Percentiles rank a stretch among this genome's conserved stretches.
These are phyloP conservation scores for Xylaria nigripes DNA, from an alignment of 495 filamentous ascomycete species.

Conservation along the genomic window DNA sequence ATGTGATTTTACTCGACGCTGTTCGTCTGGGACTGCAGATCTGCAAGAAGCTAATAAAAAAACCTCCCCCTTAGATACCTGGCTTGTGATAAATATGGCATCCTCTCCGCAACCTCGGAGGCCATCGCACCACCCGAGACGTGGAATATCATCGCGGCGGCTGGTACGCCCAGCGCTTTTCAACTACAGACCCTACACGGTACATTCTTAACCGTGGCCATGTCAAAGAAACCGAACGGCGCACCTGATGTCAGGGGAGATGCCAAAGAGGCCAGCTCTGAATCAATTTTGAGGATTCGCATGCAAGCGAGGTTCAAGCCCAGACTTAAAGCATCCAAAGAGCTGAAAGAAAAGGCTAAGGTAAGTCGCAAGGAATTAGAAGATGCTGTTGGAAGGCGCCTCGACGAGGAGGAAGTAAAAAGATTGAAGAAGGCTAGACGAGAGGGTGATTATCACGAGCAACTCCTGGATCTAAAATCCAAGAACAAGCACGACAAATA, in stretches of 20 bases:
- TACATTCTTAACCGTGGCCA: slow-evolving; percentile 50
- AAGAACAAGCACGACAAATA: slow-evolving; percentile 97
- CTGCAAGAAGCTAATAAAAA: slow-evolving; percentile 32
- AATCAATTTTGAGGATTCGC: slow-evolving; percentile 71
- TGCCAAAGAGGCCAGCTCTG: slow-evolving; percentile 58
- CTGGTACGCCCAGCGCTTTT: slow-evolving; percentile 57
- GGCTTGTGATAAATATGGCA: slow-evolving; percentile 72
- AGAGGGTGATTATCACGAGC: slow-evolving; percentile 88
- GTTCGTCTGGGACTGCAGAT: not conserved
- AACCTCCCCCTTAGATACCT: slow-evolving; percentile 53
- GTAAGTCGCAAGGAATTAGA: slow-evolving; percentile 85
- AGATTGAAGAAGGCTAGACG: slow-evolving; percentile 71
- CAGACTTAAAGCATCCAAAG: slow-evolving; percentile 63
- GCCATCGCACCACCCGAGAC: slow-evolving; percentile 78
- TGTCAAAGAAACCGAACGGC: slow-evolving; percentile 37
- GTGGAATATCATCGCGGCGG: slow-evolving; percentile 58
- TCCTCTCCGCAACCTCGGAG: slow-evolving; percentile 65
- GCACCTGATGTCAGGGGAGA: slow-evolving; percentile 69
- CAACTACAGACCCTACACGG: slow-evolving; percentile 58
- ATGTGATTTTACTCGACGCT: slow-evolving; percentile 22
- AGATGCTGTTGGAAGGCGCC: slow-evolving; percentile 60
- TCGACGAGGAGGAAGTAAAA: slow-evolving; percentile 82
- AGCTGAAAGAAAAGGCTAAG: slow-evolving; percentile 72
- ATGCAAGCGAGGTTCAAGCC: slow-evolving; percentile 96
- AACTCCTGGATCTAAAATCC: slow-evolving; percentile 77